A percentile compares a stretch with the other conserved stretches of the same genome.
Evolutionary conservation across 139 green algal species (phyloP).

Genomic region (Coelastrella sp.): DNA sequence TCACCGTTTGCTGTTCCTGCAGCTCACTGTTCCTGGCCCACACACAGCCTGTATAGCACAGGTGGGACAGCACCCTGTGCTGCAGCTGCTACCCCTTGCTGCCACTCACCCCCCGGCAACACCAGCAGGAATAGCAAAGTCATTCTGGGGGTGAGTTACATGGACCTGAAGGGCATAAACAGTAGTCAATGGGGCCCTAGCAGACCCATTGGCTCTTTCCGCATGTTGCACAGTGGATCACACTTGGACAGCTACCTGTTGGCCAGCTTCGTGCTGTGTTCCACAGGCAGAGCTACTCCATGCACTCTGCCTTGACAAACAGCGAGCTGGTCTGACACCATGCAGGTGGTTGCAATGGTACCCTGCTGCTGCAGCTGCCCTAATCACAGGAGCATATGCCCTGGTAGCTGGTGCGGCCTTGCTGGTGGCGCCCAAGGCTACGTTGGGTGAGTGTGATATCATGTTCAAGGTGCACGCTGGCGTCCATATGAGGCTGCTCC

Average conservation of each 20-base stretch:
- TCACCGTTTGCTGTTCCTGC: too few species aligned
- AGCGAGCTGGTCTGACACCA: too few species aligned
- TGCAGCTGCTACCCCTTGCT: constrained; percentile 28
- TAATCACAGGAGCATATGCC: constrained; percentile 65
- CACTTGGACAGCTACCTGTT: too few species aligned
- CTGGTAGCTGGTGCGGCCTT: constrained; percentile 50
- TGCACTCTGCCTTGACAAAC: too few species aligned
- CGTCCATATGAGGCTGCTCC: too few species aligned
- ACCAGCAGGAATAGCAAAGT: background rate
- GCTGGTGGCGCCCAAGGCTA: constrained; percentile 20
- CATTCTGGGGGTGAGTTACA: background rate
- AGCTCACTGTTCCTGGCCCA: constrained; percentile 44
- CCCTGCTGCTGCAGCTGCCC: constrained; percentile 52
- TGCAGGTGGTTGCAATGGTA: constrained; percentile 42
- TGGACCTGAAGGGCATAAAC: too few species aligned
- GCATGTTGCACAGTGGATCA: too few species aligned
- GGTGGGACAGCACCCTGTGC: background rate
- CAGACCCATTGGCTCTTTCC: too few species aligned
- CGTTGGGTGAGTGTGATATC: constrained; percentile 60
- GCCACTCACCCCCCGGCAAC: constrained; percentile 1
- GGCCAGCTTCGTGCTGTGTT: too few species aligned
- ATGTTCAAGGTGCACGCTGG: too few species aligned
- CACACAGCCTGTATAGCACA: constrained; percentile 8
- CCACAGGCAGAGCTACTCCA: too few species aligned
- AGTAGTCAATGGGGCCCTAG: too few species aligned